These are phyloP conservation scores for Phytophthora tentaculata DNA, from an alignment of 352 stramenopile genomes.

Conservation along the genomic window DNA sequence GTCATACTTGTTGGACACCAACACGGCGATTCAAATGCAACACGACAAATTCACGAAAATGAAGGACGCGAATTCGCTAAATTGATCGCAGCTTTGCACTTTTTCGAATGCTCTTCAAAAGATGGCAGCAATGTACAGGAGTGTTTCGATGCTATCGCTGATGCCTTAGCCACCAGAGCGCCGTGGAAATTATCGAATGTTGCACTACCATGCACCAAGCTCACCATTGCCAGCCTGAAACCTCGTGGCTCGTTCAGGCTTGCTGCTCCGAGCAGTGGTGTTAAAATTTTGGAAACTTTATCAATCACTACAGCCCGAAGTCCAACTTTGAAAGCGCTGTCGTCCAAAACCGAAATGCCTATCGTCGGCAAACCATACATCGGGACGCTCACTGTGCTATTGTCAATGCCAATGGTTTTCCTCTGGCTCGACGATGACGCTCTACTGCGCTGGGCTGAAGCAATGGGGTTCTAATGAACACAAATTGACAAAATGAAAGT, in stretches of 20 bases:
- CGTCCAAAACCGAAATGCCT: background rate
- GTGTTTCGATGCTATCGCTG: slow-evolving; percentile 27
- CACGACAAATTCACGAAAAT: slow-evolving; percentile 25
- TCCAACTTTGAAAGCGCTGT: slow-evolving; percentile 14
- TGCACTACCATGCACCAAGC: background rate
- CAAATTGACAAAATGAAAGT: no score
- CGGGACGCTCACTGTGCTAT: background rate
- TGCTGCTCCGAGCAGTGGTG: slow-evolving; percentile 3
- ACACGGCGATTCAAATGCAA: slow-evolving; percentile 7
- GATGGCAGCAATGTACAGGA: slow-evolving; percentile 5
- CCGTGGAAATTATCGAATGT: background rate
- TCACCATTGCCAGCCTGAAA: no score
- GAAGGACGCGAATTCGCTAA: slow-evolving; percentile 33
- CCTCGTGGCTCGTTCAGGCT: slow-evolving; percentile 1
- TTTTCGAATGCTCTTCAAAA: slow-evolving; percentile 36
- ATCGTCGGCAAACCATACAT: slow-evolving; percentile 10
- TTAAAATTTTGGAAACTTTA: slow-evolving; percentile 6
- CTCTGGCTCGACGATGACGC: slow-evolving; percentile 27
- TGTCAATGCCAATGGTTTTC: slow-evolving; percentile 9
- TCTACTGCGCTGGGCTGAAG: slow-evolving; percentile 9
- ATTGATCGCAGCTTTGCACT: slow-evolving; percentile 27
- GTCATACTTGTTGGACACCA: slow-evolving; percentile 49
- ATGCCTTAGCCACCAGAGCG: slow-evolving; percentile 1
- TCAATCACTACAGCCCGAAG: slow-evolving; percentile 9
- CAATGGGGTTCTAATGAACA: slow-evolving; percentile 9